phyloP scores from a whole-genome alignment of 73 alveolate genomes.

The Blepharisma stoltei region DNA sequence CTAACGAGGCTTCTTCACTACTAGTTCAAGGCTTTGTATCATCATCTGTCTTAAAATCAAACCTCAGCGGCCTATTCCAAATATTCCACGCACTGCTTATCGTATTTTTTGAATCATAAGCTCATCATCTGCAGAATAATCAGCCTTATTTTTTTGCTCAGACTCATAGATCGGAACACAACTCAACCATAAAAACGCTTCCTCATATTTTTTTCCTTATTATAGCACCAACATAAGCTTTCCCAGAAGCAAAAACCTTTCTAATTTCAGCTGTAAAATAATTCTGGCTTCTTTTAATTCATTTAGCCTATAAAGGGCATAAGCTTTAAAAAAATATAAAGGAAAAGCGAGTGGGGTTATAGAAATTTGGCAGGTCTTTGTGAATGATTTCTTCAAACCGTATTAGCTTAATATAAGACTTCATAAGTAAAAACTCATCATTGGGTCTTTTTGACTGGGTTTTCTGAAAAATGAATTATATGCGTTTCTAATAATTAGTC shows the following conservation, averaged over 20 bases:
- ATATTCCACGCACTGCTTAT: background rate
- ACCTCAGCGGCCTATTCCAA: background rate
- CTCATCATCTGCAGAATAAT: background rate
- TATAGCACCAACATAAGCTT: background rate
- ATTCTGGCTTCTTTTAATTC: background rate
- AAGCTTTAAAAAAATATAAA: background rate
- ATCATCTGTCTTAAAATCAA: constrained; percentile 6
- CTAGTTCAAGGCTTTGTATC: background rate
- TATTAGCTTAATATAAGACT: background rate
- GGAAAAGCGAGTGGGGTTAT: constrained; percentile 29
- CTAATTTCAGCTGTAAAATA: background rate
- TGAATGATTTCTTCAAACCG: constrained; percentile 15
- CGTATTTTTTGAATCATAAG: background rate
- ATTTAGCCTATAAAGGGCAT: background rate
- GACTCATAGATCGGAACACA: background rate
- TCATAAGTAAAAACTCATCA: background rate
- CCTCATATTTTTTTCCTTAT: background rate
- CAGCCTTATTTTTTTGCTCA: background rate
- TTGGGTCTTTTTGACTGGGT: constrained; percentile 23
- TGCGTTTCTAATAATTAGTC: no score
- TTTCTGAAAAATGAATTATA: background rate
- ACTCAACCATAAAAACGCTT: background rate
- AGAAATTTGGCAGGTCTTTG: background rate
- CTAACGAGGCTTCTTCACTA: background rate
- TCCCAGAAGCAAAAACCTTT: background rate